Evolutionary conservation across 345 rosid genomes (phyloP), one percentile per base, ranked within the genome.

Genomic region (Pelargonium nanum): DNA sequence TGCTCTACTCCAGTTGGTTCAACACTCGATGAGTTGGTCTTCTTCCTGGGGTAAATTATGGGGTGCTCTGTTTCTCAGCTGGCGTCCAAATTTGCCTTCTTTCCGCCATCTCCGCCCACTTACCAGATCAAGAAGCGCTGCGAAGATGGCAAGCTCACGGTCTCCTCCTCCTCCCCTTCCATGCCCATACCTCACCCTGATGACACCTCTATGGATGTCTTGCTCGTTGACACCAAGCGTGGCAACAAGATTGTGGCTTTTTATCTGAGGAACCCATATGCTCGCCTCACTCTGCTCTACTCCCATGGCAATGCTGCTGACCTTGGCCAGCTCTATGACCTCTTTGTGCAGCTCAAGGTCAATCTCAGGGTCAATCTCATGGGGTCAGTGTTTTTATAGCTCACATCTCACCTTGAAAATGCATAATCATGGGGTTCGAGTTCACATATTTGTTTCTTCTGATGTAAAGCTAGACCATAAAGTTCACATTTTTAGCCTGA

Each of bases 281-380:
- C 99, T 16, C 81, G 93, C 59, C 97, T 94, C 70, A 94, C 99
- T 52, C 71, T 94, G 67, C 83, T 94, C 0, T 94, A 94, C 68
- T 94, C 99, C 6, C 99, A 90, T 71, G 97, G 99, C 54, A 94
- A 94, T 77, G 99, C 99, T 16, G 96, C 99, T 55, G 99, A 93
- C 83, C 86, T 93, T 68, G 99, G 97, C 55, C 99, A 94, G 77
- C 96, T 94, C 69, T 88, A 90, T 57, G 97, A 90, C 75, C 96
- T 94, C 83, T 94, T 94, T 32, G 85, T 88, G 23, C 99, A 90
- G 82, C 96, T 94, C 70, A 88, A 88, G 84, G 80, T 90, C 73
- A 90, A 94, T 75, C 99, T 94, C 72, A 72, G 95, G 70, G 97
- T 94, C 73, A 94, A 94, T 73, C 81, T 94, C 67, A 86, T 94